Percentiles rank a stretch among this genome's conserved stretches.
phyloP scores from a whole-genome alignment of 257 asterid genomes.

The Eustoma russellianum region DNA sequence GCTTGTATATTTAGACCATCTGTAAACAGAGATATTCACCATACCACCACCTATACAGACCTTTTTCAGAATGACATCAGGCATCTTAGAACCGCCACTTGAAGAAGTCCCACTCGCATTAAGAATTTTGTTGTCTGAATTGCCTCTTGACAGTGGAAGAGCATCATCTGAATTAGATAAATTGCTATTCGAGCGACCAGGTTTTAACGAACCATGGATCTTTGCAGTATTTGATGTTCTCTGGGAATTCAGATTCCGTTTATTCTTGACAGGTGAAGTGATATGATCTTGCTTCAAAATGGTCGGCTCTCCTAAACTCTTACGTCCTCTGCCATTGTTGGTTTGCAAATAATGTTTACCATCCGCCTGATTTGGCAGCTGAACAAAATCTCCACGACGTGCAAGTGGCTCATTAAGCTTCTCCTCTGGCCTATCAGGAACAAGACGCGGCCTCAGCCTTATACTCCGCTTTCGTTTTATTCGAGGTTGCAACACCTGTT shows the following conservation, averaged over 20 bases:
- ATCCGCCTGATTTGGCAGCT: constrained; percentile 51
- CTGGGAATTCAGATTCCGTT: constrained; percentile 42
- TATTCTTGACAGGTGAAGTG: constrained; percentile 47
- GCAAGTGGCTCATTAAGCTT: constrained; percentile 46
- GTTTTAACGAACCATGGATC: constrained; percentile 37
- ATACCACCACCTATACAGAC: constrained; percentile 25
- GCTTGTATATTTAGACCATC: too few relatives aligned
- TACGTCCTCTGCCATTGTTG: constrained; percentile 47
- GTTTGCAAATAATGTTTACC: constrained; percentile 41
- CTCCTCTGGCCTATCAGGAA: constrained; percentile 57
- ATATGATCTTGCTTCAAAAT: constrained; percentile 36
- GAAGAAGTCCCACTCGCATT: constrained; percentile 42
- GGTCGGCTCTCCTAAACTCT: constrained; percentile 43
- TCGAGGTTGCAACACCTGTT: constrained; percentile 94
- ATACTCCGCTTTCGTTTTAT: constrained; percentile 87
- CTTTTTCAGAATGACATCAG: constrained; percentile 75
- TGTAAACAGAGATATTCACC: too few relatives aligned
- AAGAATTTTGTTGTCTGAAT: constrained; percentile 37
- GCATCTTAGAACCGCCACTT: constrained; percentile 53
- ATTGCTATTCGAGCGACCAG: constrained; percentile 32
- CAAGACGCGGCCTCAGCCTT: constrained; percentile 70
- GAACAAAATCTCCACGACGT: constrained; percentile 52
- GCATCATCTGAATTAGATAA: constrained; percentile 43
- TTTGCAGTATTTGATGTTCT: constrained; percentile 32
- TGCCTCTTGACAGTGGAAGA: constrained; percentile 45